Evolutionary conservation across 1,284 basidiomycete species (phyloP).

Genomic region (Microbotryum violaceum): DNA sequence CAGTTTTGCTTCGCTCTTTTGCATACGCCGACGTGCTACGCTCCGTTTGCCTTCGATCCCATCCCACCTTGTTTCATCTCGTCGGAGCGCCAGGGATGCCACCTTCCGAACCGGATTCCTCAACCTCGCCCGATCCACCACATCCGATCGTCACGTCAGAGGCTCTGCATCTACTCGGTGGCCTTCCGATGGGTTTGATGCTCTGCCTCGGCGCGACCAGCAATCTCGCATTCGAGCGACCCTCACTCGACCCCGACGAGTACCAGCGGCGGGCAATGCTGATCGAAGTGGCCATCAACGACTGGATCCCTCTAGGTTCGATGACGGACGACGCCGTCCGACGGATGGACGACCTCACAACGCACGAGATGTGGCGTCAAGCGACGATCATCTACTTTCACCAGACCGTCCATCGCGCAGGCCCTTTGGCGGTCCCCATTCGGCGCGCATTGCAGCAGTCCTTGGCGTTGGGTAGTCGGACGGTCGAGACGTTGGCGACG

Average conservation of each 20-base stretch:
- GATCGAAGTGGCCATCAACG: constrained; percentile 23
- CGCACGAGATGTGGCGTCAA: constrained; percentile 29
- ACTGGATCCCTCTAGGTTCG: constrained; percentile 11
- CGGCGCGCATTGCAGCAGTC: constrained; percentile 18
- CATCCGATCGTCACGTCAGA: not conserved
- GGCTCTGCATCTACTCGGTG: constrained; percentile 16
- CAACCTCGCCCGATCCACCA: not conserved
- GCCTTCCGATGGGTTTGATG: constrained; percentile 21
- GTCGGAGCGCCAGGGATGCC: constrained; percentile 14
- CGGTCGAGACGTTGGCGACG: constrained; percentile 5
- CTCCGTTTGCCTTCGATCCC: not conserved
- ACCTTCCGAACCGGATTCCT: not conserved
- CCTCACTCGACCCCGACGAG: constrained; percentile 11
- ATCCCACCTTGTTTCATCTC: constrained; percentile 12
- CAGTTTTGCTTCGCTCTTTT: constrained; percentile 3
- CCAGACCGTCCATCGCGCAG: constrained; percentile 20
- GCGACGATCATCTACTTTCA: constrained; percentile 25
- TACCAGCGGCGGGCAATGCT: constrained; percentile 9
- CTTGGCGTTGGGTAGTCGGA: constrained; percentile 15
- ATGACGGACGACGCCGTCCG: constrained; percentile 8
- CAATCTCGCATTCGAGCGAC: constrained; percentile 20
- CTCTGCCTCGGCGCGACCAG: constrained; percentile 24
- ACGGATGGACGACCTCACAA: constrained; percentile 13
- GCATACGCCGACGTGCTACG: constrained; percentile 19
- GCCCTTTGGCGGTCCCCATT: constrained; percentile 11